These are phyloP conservation scores for Calycina marina DNA, from an alignment of 2,329 filamentous ascomycete species.

Conservation along the genomic window DNA sequence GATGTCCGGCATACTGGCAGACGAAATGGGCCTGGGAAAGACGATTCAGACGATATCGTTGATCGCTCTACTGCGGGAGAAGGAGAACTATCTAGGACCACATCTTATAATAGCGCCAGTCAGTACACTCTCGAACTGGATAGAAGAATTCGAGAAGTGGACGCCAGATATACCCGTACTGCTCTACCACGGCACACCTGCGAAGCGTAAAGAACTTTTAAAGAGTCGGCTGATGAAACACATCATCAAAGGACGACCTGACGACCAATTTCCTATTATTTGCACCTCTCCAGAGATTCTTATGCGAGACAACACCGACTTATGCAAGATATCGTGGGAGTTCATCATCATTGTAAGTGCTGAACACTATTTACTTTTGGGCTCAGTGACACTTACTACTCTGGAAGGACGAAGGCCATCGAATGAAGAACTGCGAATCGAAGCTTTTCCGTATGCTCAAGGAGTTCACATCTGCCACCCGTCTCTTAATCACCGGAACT, in stretches of 20 bases:
- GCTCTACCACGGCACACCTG: conserved; percentile 77
- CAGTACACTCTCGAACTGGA: conserved; percentile 90
- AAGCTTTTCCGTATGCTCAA: conserved; percentile 80
- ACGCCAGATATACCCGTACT: conserved; percentile 77
- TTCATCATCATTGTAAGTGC: conserved; percentile 78
- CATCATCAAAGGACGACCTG: conserved; percentile 44
- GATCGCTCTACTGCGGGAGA: conserved; percentile 67
- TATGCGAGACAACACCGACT: conserved; percentile 69
- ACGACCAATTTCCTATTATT: conserved; percentile 68
- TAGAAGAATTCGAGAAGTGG: conserved; percentile 86
- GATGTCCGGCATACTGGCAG: conserved; percentile 45
- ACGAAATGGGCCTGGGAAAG: conserved; percentile 49
- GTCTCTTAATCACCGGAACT: conserved; percentile 86
- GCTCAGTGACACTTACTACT: conserved; percentile 7
- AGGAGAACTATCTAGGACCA: conserved; percentile 69
- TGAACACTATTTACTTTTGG: neutral
- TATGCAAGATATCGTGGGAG: conserved; percentile 82
- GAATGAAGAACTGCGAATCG: conserved; percentile 93
- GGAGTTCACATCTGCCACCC: conserved; percentile 77
- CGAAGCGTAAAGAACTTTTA: conserved; percentile 64
- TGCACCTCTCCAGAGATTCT: conserved; percentile 96
- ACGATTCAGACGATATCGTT: conserved; percentile 36
- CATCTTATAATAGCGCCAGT: conserved; percentile 83
- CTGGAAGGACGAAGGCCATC: conserved; percentile 77
- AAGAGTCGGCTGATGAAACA: conserved; percentile 54